Evolutionary conservation across 306 rosid genomes (phyloP), one percentile per base, ranked within the genome.

Genomic region (Begonia loranthoides): DNA sequence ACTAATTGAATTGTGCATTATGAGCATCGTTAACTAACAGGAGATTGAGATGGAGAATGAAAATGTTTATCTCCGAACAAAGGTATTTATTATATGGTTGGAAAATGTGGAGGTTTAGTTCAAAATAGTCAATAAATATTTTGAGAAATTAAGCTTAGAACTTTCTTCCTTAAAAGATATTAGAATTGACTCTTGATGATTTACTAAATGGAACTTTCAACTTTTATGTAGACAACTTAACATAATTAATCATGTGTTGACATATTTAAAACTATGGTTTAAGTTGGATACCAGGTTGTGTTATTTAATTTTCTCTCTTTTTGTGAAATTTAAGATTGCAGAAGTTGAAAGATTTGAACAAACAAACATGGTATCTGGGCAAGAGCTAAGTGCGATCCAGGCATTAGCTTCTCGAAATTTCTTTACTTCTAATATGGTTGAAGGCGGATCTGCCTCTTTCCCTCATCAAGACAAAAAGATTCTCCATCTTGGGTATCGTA

Each of bases 11-110:
- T 28, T 28, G 36, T 28, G 36, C 36, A 28, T 45, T 8, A 5
- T 58, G 15, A 19, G 28, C 49, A 15, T 39, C 28, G 44, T 49
- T 58, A 41, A 4, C n/a, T 5, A 33, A 17, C 28, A 89, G 97
- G 94, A 82, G 68, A 69, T 79, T 45, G 92, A 85, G 63, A 79
- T 85, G 72, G 97, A 90, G 63, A 80, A 80, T 22, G 97, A 90
- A 52, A 90, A 90, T 68, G 69, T 78, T 15, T 85, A 77, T 49
- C 76, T 82, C 41, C 79, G 95, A 51, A 76, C 92, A 15, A 90
- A 90, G 92, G 97, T 85, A 71, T 12, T 51, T 60, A 45, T n/a
- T n/a, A n/a, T n/a, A n/a, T n/a, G n/a, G n/a, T n/a, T n/a, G n/a
- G n/a, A n/a, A n/a, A n/a, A n/a, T n/a, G n/a, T n/a, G n/a, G n/a